These are phyloP conservation scores for Allomyces macrogynus DNA, from an alignment of 192 early-diverging fungal genomes.

Conservation along the genomic window DNA sequence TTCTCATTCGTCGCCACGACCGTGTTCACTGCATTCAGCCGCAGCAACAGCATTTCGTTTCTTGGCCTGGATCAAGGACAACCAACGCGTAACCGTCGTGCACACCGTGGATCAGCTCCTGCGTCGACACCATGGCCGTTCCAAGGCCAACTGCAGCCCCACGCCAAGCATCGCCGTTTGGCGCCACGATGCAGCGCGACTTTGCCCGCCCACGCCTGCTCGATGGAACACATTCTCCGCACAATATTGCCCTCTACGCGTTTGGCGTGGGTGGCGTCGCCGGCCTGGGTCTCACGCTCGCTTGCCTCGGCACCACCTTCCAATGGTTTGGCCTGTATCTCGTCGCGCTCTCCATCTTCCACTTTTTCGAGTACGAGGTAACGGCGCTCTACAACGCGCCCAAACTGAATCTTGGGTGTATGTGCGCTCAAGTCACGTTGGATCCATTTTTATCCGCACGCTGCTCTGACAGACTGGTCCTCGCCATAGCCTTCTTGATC, in stretches of 20 bases:
- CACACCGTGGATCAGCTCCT: too few species aligned
- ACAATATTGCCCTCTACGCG: constrained; percentile 61
- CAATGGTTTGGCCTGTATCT: constrained; percentile 46
- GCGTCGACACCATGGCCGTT: too few species aligned
- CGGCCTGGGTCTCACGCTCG: constrained; percentile 28
- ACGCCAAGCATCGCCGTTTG: too few species aligned
- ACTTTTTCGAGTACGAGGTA: constrained; percentile 65
- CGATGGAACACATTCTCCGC: constrained; percentile 44
- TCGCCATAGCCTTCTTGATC: constrained; percentile 42
- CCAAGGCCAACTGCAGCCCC: too few species aligned
- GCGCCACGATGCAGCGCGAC: too few species aligned
- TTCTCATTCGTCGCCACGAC: too few species aligned
- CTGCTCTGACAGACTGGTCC: constrained; percentile 6
- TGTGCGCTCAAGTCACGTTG: constrained; percentile 15
- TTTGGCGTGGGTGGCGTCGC: constrained; percentile 42
- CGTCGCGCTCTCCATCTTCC: constrained; percentile 46
- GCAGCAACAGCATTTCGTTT: too few species aligned
- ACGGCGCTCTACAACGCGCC: constrained; percentile 62
- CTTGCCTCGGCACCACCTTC: constrained; percentile 11
- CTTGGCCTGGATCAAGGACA: too few species aligned
- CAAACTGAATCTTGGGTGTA: constrained; percentile 49
- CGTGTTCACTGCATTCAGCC: too few species aligned
- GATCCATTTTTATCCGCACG: constrained; percentile 7
- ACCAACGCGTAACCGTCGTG: too few species aligned
- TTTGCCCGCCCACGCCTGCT: constrained; percentile 17